Percentiles rank a stretch among this genome's conserved stretches.
Evolutionary conservation across 75 land plant genomes (phyloP).

Genomic region (Cunninghamia lanceolata): DNA sequence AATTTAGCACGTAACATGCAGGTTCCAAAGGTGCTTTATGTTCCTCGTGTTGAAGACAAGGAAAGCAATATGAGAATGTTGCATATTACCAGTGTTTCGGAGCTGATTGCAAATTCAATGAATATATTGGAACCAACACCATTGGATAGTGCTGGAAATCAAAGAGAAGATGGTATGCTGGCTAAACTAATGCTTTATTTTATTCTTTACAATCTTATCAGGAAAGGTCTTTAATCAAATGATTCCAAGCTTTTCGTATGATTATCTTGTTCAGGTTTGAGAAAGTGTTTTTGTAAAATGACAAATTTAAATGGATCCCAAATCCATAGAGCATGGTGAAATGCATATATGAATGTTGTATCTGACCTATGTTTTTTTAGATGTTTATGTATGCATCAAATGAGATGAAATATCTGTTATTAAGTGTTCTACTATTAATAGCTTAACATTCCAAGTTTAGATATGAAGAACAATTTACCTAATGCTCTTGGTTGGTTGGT

Average conservation of each 20-base stretch:
- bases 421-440: not conserved
- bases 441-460: not conserved
- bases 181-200: not conserved
- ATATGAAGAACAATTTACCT: not conserved
- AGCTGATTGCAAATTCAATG: constrained; percentile 86
- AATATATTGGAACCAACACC: constrained; percentile 83
- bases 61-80: constrained; percentile 88
- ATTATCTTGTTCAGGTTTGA: not conserved
- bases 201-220: not conserved
- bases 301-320: not conserved
- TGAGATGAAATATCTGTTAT: not conserved
- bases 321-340: not conserved
- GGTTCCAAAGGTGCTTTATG: constrained; percentile 64
- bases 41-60: constrained; percentile 92
- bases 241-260: not conserved
- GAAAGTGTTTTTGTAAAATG: not conserved
- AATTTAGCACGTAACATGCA: constrained; percentile 30
- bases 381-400: not conserved
- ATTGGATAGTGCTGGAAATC: constrained; percentile 53
- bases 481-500: not conserved
- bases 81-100: constrained; percentile 55
- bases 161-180: constrained; percentile 77
- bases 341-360: not conserved
- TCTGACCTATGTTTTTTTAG: not conserved
- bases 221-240: not conserved